Percentiles rank a stretch among this genome's conserved stretches.
Conservation (phyloP, 495 filamentous ascomycete species). For the Trichoderma parareesei region DNA sequence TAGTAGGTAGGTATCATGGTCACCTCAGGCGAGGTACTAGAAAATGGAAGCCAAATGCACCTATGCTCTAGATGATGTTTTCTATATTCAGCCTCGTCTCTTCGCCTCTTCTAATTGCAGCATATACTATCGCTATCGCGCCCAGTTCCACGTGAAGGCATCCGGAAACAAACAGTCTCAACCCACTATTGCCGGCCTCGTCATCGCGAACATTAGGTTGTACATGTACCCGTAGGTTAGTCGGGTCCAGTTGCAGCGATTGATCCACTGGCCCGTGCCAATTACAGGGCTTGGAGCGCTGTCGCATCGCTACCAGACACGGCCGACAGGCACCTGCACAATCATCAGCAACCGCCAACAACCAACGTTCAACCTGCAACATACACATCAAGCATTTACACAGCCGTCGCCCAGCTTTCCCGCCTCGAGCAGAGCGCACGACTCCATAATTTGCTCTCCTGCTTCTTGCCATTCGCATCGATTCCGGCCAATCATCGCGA, state of each 20-base stretch:
- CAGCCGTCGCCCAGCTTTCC: not conserved
- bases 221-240: no score
- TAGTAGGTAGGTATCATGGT: no score
- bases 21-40: no score
- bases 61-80: no score
- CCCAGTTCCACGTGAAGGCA: no score
- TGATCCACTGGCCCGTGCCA: not conserved
- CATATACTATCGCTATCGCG: not conserved
- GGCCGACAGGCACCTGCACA: not conserved
- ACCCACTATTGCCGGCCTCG: not conserved
- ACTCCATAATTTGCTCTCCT: not conserved
- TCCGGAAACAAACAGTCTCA: not conserved
- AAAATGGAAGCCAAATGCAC: no score
- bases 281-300: constrained; percentile 7
- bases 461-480: not conserved
- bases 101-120: not conserved
- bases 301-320: not conserved
- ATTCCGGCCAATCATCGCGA: not conserved
- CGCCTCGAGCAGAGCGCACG: not conserved
- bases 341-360: no score
- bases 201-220: not conserved
- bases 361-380: no score
- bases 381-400: not conserved
- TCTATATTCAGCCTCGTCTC: no score
- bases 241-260: not conserved